phyloP scores from a whole-genome alignment of 176 grass and related monocot species.

The Miscanthus lutarioriparius region DNA sequence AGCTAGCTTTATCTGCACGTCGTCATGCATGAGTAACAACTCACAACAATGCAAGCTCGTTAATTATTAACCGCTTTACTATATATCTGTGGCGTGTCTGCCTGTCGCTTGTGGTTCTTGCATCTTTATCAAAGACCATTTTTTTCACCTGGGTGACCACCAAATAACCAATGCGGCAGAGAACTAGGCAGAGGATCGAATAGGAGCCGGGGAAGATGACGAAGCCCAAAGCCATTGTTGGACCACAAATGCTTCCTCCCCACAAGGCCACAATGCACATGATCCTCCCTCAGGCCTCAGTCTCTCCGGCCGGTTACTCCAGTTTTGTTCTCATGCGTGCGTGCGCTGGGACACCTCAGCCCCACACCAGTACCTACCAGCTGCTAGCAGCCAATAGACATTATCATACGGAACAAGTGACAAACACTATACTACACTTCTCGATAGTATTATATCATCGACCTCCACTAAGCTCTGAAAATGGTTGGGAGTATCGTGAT shows the following conservation, averaged over 20 bases:
- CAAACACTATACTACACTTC: neutral
- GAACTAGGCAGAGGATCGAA: neutral
- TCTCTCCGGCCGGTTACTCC: slow-evolving; percentile 8
- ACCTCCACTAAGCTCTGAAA: slow-evolving; percentile 2
- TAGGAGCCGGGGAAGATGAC: neutral
- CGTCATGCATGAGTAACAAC: neutral
- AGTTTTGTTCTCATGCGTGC: slow-evolving; percentile 47
- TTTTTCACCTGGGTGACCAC: neutral
- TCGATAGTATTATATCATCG: neutral
- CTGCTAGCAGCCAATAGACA: slow-evolving; percentile 1
- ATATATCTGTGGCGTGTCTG: neutral
- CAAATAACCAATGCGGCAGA: slow-evolving; percentile 16
- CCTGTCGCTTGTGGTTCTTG: neutral
- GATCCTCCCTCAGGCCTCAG: slow-evolving; percentile 6
- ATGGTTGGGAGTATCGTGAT: neutral
- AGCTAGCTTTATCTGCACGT: neutral
- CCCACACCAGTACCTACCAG: slow-evolving; percentile 33
- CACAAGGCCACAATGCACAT: slow-evolving; percentile 35
- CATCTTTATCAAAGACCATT: slow-evolving; percentile 14
- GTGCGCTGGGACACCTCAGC: slow-evolving; percentile 37
- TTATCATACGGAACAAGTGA: slow-evolving; percentile 16
- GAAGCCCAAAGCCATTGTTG: slow-evolving; percentile 21
- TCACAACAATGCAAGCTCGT: neutral
- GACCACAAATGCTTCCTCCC: slow-evolving; percentile 32
- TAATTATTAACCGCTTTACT: neutral